phyloP scores from a whole-genome alignment of 768 basidiomycete species.

The Lactarius tabidus region DNA sequence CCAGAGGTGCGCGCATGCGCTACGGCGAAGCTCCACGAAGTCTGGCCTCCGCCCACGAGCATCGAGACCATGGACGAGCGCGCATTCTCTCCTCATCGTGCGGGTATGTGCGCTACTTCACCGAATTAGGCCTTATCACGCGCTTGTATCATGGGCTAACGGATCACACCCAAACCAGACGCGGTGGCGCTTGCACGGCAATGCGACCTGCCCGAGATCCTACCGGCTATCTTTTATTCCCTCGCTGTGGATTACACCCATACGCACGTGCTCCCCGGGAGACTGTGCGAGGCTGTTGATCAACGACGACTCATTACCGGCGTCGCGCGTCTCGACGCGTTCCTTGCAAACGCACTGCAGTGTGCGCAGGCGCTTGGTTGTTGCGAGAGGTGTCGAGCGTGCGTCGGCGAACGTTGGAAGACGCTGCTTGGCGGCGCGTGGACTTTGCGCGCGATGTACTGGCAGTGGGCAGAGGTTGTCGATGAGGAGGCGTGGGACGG shows the following conservation, averaged over 20 bases:
- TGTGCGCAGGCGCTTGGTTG: constrained; percentile 1
- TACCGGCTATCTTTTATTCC: constrained; percentile 41
- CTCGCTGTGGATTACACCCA: constrained; percentile 29
- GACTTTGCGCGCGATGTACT: constrained; percentile 5
- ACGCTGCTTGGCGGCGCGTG: background rate
- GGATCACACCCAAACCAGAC: constrained; percentile 26
- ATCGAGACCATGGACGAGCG: constrained; percentile 30
- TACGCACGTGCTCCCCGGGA: background rate
- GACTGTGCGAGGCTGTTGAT: background rate
- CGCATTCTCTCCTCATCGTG: constrained; percentile 32
- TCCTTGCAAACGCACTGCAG: background rate
- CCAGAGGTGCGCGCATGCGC: constrained; percentile 30
- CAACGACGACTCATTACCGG: background rate
- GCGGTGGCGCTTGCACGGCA: constrained; percentile 37
- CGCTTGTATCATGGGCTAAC: background rate
- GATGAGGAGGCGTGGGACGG: constrained; percentile 1
- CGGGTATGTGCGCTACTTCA: constrained; percentile 27
- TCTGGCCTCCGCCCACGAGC: constrained; percentile 32
- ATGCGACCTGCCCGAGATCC: constrained; percentile 35
- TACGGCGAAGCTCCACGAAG: constrained; percentile 26
- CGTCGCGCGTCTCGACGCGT: background rate
- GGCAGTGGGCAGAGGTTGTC: background rate
- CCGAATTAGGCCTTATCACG: background rate
- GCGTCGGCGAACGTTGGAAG: background rate
- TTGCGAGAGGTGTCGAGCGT: background rate